Conservation (phyloP, 768 basidiomycete genomes). For the Collybia mongolica region DNA sequence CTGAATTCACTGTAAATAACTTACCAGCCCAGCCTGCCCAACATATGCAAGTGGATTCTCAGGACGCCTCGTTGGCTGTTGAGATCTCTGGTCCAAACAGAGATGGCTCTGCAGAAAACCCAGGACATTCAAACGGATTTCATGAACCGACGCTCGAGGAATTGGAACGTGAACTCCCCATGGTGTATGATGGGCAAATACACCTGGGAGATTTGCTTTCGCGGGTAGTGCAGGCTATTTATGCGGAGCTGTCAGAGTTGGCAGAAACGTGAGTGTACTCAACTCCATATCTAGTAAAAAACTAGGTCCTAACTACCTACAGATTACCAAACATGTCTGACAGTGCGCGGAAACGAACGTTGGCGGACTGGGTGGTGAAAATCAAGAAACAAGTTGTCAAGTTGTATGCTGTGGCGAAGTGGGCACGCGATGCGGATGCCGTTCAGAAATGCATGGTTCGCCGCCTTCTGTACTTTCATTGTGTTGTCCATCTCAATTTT, state of each 20-base stretch:
- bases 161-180: conserved; percentile 72
- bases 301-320: not conserved
- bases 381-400: conserved; percentile 90
- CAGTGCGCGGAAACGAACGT: conserved; percentile 69
- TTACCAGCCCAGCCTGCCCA: too few relatives aligned
- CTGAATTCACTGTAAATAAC: too few relatives aligned
- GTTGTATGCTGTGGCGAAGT: conserved; percentile 82
- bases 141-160: conserved; percentile 45
- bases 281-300: not conserved
- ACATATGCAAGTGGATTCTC: not conserved
- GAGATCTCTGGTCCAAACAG: not conserved
- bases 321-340: conserved; percentile 86
- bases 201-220: conserved; percentile 73
- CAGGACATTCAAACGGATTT: conserved; percentile 19
- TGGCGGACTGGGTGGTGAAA: conserved; percentile 90
- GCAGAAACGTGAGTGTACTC: conserved; percentile 75
- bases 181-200: conserved; percentile 72
- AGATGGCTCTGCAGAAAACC: not conserved
- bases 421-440: conserved; percentile 81
- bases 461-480: not conserved
- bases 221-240: conserved; percentile 75
- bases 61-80: not conserved
- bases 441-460: conserved; percentile 86
- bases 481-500: conserved; percentile 4
- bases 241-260: conserved; percentile 78